Conservation (phyloP, 2,329 filamentous ascomycete species). For the Chrysoporthe austroafricana region DNA sequence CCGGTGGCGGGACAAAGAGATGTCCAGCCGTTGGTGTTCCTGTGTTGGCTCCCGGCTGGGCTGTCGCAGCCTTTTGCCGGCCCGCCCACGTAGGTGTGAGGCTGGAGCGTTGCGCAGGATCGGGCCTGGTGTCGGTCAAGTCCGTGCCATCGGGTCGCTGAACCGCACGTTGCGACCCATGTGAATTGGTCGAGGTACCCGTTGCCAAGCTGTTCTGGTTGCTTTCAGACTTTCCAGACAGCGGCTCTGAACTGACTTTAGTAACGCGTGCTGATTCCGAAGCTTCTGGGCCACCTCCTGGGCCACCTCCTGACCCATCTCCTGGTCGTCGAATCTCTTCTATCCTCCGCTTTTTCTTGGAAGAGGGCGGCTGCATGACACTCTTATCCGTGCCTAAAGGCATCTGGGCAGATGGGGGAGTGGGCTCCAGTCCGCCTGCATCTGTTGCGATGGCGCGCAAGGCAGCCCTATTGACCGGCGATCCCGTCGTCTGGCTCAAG, state of each 20-base stretch:
- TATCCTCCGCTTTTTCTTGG: constrained; percentile 10
- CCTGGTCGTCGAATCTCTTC: constrained; percentile 6
- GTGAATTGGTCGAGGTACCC: constrained; percentile 13
- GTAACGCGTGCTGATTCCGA: not conserved
- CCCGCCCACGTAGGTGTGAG: constrained; percentile 23
- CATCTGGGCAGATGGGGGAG: constrained; percentile 40
- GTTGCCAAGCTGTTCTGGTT: constrained; percentile 8
- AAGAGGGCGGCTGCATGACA: not conserved
- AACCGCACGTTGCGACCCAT: not conserved
- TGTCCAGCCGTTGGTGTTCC: not conserved
- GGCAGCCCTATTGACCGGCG: constrained; percentile 33
- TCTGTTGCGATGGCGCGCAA: constrained; percentile 18
- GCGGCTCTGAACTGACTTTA: not conserved
- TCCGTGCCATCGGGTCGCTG: not conserved
- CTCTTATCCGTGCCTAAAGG: constrained; percentile 23
- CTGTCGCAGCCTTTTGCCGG: constrained; percentile 1
- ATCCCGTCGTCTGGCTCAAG: constrained; percentile 29
- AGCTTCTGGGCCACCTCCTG: not conserved
- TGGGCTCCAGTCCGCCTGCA: constrained; percentile 30
- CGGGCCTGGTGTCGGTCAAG: not conserved
- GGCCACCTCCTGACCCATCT: not conserved
- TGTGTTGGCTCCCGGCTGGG: constrained; percentile 5
- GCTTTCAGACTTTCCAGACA: not conserved
- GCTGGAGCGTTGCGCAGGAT: constrained; percentile 1
- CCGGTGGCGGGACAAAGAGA: constrained; percentile 4